These are phyloP conservation scores for Prunus mongolica DNA, from an alignment of 306 rosid genomes.

Conservation along the genomic window DNA sequence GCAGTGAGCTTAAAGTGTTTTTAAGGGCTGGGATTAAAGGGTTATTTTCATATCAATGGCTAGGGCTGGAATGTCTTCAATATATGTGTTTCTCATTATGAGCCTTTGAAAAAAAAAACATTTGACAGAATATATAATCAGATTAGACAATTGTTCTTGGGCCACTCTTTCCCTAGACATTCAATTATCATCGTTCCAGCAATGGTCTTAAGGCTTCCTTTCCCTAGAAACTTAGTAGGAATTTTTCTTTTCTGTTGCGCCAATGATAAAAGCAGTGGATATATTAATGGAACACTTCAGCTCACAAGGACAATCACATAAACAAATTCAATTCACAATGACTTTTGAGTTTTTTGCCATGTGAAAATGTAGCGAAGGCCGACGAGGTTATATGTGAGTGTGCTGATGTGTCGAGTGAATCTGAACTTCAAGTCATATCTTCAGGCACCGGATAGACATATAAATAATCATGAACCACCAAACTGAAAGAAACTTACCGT, in stretches of 20 bases:
- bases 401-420: background rate
- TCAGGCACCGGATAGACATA: background rate
- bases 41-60: background rate
- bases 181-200: background rate
- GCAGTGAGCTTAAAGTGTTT: background rate
- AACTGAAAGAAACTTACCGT: constrained; percentile 43
- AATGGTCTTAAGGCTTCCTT: background rate
- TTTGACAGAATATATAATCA: background rate
- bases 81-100: background rate
- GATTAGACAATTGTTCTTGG: background rate
- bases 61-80: background rate
- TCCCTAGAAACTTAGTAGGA: background rate
- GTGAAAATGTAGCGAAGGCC: background rate
- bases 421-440: constrained; percentile 2
- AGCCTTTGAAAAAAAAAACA: background rate
- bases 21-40: background rate
- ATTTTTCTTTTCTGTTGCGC: background rate
- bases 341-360: background rate
- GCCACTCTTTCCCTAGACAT: background rate
- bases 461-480: constrained; percentile 2
- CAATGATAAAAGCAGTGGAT: background rate
- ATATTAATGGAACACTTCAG: background rate
- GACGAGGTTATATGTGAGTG: background rate
- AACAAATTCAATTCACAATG: background rate
- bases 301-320: constrained; percentile 4